phyloP scores from a whole-genome alignment of 192 early-diverging fungal genomes.

The Cetraspora pellucida region DNA sequence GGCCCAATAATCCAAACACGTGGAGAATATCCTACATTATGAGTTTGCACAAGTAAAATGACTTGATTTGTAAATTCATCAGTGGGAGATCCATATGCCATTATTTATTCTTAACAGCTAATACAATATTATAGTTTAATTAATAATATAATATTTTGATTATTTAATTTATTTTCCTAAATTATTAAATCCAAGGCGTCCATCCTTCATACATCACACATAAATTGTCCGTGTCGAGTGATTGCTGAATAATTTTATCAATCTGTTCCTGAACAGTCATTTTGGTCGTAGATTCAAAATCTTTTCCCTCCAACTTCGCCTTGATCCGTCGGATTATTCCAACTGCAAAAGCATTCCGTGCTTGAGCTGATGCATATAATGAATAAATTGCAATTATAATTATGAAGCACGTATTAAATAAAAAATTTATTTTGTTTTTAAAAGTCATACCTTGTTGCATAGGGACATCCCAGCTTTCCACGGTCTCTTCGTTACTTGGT shows the following conservation, averaged over 20 bases:
- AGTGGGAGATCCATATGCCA: too few relatives aligned
- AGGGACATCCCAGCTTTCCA: neutral
- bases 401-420: neutral
- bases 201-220: conserved; percentile 88
- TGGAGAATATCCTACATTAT: too few relatives aligned
- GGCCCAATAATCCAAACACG: too few relatives aligned
- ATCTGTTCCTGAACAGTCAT: conserved; percentile 69
- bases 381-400: neutral
- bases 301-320: conserved; percentile 68
- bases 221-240: conserved; percentile 66
- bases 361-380: conserved; percentile 38
- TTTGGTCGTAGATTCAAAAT: conserved; percentile 51
- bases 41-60: too few relatives aligned
- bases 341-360: conserved; percentile 63
- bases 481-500: neutral
- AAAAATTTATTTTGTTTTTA: neutral
- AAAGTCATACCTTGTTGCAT: too few relatives aligned
- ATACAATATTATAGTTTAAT: too few relatives aligned
- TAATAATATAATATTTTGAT: too few relatives aligned
- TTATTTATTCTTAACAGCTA: too few relatives aligned
- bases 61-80: too few relatives aligned
- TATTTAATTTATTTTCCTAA: too few relatives aligned
- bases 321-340: conserved; percentile 63
- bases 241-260: conserved; percentile 65
- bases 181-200: conserved; percentile 79